Percentiles rank a stretch among this genome's conserved stretches.
Conservation (phyloP, 2,329 filamentous ascomycete genomes). For the Aspergillus amoenus region DNA sequence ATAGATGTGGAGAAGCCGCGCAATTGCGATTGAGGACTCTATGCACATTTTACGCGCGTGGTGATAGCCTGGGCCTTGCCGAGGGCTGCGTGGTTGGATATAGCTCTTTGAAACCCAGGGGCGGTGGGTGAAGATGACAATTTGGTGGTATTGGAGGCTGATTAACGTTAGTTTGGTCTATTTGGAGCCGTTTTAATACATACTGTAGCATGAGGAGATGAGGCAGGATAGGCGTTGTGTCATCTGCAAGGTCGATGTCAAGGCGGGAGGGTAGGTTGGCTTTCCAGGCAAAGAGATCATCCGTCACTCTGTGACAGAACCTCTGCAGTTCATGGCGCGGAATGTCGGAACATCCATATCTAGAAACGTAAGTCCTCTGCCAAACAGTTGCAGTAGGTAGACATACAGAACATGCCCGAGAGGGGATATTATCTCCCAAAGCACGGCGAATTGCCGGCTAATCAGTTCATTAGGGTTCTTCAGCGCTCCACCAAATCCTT, state of each 20-base stretch:
- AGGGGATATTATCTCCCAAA: conserved; percentile 46
- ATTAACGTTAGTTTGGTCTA: neutral
- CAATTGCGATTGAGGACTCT: conserved; percentile 41
- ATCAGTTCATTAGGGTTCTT: conserved; percentile 35
- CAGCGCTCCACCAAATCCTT: conserved; percentile 20
- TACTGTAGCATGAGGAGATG: conserved; percentile 46
- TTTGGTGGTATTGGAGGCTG: conserved; percentile 47
- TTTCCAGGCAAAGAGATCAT: conserved; percentile 43
- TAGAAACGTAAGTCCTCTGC: conserved; percentile 20
- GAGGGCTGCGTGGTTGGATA: conserved; percentile 41
- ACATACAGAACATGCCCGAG: conserved; percentile 43
- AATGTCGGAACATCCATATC: conserved; percentile 39
- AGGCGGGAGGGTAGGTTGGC: conserved; percentile 39
- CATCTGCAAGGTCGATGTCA: conserved; percentile 36
- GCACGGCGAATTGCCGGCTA: conserved; percentile 38
- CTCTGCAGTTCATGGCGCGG: conserved; percentile 39
- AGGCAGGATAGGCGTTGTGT: conserved; percentile 34
- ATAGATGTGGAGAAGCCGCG: conserved; percentile 43
- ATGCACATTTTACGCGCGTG: conserved; percentile 47
- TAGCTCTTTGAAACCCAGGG: conserved; percentile 46
- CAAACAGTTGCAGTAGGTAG: neutral
- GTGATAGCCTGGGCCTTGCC: conserved; percentile 44
- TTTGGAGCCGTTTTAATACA: neutral
- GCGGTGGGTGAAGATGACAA: conserved; percentile 45
- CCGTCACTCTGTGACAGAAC: conserved; percentile 35